Base-by-base conservation (phyloP, 192 early-diverging fungal species). In the Phlyctochytrium planicorne region DNA sequence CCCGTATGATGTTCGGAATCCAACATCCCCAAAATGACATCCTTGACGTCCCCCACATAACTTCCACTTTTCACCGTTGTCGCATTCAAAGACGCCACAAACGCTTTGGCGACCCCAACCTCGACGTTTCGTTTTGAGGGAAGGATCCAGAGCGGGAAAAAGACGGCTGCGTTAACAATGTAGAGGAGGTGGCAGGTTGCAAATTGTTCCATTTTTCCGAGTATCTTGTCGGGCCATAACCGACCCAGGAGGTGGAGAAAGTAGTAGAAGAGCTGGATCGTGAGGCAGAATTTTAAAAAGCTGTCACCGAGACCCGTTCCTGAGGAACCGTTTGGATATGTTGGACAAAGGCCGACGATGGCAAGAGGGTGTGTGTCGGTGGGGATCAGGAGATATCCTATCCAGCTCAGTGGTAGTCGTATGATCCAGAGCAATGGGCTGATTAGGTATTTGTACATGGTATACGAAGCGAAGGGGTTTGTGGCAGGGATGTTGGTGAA, bases 131-230 rank as follows among this genome's bases (percentile, higher is more conserved):
- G n/a, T 20, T 47, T 47, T 20, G 40, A 47, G 6, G 55, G 55
- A 27, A 57, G 10, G 55, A 57, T 6, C 12, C 25, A 57, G 55
- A 57, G 55, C 14, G 55, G 55, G 27, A 57, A 27, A 27, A 57
- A 57, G 55, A 57, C 55, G 55, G 55, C 16, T 12, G 14, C 55
- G 55, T 57, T 57, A 27, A 29, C 55, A 27, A 57, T 57, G 55
- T 20, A 57, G 55, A 29, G 16, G 20, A 57, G 27, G 55, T 57
- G 55, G 16, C 6, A 29, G 16, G 55, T 57, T 12, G 20, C 16
- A 6, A 14, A 57, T 10, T 27, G 55, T 29, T 57, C 55, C 20
- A 57, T 12, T 6, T 4, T 14, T 12, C 27, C 16, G 25, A 25
- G 55, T 4, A 29, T 6, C 14, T 6, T 4, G 55, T 14, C 20